Conservation (phyloP, 192 early-diverging fungal genomes). For the Backusella australiensis region DNA sequence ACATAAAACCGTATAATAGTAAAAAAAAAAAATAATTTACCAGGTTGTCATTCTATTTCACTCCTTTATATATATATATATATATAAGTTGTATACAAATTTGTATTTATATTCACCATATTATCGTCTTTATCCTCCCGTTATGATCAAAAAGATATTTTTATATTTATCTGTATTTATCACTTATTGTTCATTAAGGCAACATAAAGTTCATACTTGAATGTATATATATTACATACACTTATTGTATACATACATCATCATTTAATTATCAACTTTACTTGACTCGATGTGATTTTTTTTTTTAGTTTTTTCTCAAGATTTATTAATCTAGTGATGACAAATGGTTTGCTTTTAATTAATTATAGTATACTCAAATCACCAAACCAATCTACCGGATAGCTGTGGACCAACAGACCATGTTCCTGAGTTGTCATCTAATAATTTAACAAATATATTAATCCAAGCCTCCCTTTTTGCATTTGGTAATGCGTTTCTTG, state of each 20-base stretch:
- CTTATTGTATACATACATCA: not conserved
- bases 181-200: not conserved
- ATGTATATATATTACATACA: not conserved
- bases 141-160: not conserved
- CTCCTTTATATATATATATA: no score
- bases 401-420: slow-evolving; percentile 24
- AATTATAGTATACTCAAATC: not conserved
- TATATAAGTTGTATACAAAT: not conserved
- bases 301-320: not conserved
- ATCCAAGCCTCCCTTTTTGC: slow-evolving; percentile 14
- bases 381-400: slow-evolving; percentile 13
- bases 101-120: not conserved
- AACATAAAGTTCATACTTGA: not conserved
- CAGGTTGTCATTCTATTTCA: no score
- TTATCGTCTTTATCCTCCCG: not conserved
- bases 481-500: not conserved
- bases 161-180: not conserved
- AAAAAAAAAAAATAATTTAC: no score
- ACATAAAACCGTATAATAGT: no score
- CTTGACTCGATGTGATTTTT: not conserved
- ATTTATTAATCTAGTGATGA: not conserved
- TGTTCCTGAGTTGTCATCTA: slow-evolving; percentile 20
- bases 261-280: not conserved
- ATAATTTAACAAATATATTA: slow-evolving; percentile 22
- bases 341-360: not conserved